Base-by-base conservation (phyloP, 2,329 filamentous ascomycete species). In the Diaporthe ampelina region DNA sequence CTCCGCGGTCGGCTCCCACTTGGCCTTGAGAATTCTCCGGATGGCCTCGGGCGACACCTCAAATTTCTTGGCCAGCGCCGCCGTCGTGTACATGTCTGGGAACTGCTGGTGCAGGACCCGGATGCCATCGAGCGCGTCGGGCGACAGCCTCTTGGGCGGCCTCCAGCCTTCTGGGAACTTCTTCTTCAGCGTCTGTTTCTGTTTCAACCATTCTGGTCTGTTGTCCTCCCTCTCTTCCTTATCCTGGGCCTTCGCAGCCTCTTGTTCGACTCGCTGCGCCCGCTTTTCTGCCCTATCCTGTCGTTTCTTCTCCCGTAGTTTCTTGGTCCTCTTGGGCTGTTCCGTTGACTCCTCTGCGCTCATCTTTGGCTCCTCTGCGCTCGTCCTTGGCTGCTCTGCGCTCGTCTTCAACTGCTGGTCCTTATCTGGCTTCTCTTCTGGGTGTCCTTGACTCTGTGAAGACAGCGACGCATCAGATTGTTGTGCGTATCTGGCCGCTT, bases 61-160 rank as follows among this genome's bases (percentile, higher is more conserved):
- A 83, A 98, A 99, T 78, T 95, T 91, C 1, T 91, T 81, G 0
- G 96, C 91, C 19, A 98, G 90, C 45, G 91, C 88, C 21, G 88
- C 83, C 0, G 94, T 97, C 5, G 93, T 94, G 85, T 95, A 98
- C 73, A 89, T 88, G 3, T 93, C 88, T 0, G 96, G 95, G 76
- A 95, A 93, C 78, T 95, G 92, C 35, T 89, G 86, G 82, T 98
- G 91, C 45, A 99, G 87, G 26, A 94, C 92, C 56, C 95, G 92
- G 78, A 99, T 97, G 56, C 95, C 95, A n/a, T 94, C 92, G 43
- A 98, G 87, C 0, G 95, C 95, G 82, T 98, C 96, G 0, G 97
- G 97, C 0, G 97, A 98, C 13, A 99, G 88, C 74, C 92, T 92
- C 83, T 97, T 98, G 65, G 90, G 89, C 40, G 97, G 96, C 37